Conservation (phyloP, 2,329 filamentous ascomycete species). For the Ustilaginoidea virens region DNA sequence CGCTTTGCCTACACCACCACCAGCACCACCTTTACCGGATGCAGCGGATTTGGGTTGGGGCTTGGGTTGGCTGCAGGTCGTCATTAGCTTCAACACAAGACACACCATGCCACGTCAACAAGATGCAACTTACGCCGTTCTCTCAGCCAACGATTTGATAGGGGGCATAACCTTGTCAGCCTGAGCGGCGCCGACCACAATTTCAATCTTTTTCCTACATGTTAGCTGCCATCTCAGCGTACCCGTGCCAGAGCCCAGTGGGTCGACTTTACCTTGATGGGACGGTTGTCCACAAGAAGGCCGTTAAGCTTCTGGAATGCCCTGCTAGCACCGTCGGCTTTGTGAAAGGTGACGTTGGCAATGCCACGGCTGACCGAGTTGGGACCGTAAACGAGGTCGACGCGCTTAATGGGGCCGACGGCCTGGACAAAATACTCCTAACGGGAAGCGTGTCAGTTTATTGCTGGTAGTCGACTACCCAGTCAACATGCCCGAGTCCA, state of each 20-base stretch:
- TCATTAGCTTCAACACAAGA: too few relatives aligned
- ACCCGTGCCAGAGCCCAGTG: not conserved
- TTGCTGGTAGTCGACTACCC: slow-evolving; percentile 15
- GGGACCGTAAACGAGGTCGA: slow-evolving; percentile 84
- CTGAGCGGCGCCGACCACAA: slow-evolving; percentile 66
- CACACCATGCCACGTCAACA: too few relatives aligned
- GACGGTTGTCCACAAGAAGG: slow-evolving; percentile 73
- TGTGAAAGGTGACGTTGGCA: slow-evolving; percentile 75
- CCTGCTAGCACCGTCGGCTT: slow-evolving; percentile 67
- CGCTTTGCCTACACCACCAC: slow-evolving; percentile 17
- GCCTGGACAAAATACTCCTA: slow-evolving; percentile 95
- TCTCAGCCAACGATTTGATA: slow-evolving; percentile 63
- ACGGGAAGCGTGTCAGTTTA: slow-evolving; percentile 52
- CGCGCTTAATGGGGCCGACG: slow-evolving; percentile 79
- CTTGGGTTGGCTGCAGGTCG: slow-evolving; percentile 16
- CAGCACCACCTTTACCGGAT: slow-evolving; percentile 39
- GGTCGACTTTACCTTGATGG: slow-evolving; percentile 58
- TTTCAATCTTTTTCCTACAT: slow-evolving; percentile 60
- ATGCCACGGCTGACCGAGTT: slow-evolving; percentile 84
- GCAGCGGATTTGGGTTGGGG: slow-evolving; percentile 68
- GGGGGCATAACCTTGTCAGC: slow-evolving; percentile 51
- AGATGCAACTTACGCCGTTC: slow-evolving; percentile 57
- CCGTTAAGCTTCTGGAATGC: slow-evolving; percentile 77
- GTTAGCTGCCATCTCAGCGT: slow-evolving; percentile 10
- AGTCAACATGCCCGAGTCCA: slow-evolving; percentile 11